Percentiles rank a stretch among this genome's conserved stretches.
Evolutionary conservation across 1,139 yeast species (phyloP).

Genomic region (Yamadazyma spencermartinsiae): DNA sequence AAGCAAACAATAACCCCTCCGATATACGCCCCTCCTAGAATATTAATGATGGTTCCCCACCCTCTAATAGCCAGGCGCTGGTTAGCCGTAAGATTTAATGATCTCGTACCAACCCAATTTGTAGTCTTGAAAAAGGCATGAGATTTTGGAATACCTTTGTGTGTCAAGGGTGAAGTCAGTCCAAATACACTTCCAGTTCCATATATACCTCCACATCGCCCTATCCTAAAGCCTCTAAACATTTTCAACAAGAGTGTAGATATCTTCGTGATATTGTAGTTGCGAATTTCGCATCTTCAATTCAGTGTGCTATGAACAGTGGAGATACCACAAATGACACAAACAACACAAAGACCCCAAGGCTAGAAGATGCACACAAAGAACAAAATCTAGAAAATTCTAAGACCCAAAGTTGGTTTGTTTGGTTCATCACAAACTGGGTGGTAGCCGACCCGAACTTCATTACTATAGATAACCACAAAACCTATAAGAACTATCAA

Average conservation of each 20-base stretch:
- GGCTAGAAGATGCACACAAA: too few relatives aligned
- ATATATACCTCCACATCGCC: too few relatives aligned
- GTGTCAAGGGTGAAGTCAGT: too few relatives aligned
- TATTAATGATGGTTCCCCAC: constrained; percentile 36
- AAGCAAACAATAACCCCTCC: constrained; percentile 43
- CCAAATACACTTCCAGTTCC: too few relatives aligned
- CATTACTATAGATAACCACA: constrained; percentile 13
- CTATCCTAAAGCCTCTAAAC: too few relatives aligned
- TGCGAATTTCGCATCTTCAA: too few relatives aligned
- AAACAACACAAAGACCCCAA: not conserved
- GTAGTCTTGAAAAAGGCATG: too few relatives aligned
- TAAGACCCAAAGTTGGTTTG: constrained; percentile 5
- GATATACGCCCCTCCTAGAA: constrained; percentile 45
- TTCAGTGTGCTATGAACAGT: too few relatives aligned
- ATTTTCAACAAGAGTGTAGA: too few relatives aligned
- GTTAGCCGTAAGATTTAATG: constrained; percentile 16
- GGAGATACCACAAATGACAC: not conserved
- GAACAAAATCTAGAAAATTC: not conserved
- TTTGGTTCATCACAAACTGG: constrained; percentile 41
- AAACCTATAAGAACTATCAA: constrained; percentile 33
- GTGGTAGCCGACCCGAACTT: constrained; percentile 41
- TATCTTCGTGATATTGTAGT: too few relatives aligned
- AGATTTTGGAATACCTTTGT: too few relatives aligned
- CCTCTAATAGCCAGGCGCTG: constrained; percentile 27
- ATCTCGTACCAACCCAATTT: too few relatives aligned